Percentiles rank a stretch among this genome's conserved stretches.
These are phyloP conservation scores for Cutaneotrichosporon mucoides DNA, from an alignment of 1,284 basidiomycete species.

Conservation along the genomic window DNA sequence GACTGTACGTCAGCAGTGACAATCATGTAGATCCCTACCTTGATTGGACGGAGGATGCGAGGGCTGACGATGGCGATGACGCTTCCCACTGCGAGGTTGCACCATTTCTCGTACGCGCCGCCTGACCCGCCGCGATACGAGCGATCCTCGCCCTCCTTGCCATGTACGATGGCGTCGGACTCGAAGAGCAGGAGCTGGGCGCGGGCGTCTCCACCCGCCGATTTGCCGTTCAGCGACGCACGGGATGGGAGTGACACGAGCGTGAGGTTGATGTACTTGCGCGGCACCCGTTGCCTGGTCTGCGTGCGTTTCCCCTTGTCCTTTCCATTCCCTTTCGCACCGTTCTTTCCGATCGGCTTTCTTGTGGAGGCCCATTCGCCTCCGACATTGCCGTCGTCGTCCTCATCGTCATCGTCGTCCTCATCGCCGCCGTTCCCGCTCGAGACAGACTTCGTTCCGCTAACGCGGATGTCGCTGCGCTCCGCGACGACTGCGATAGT, in stretches of 20 bases:
- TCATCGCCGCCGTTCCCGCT: constrained; percentile 22
- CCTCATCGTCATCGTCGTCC: constrained; percentile 12
- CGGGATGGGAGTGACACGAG: constrained; percentile 58
- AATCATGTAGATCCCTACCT: constrained; percentile 52
- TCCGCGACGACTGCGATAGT: constrained; percentile 91
- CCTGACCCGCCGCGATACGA: constrained; percentile 80
- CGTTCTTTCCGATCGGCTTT: no score
- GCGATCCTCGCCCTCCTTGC: constrained; percentile 50
- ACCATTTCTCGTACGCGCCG: constrained; percentile 81
- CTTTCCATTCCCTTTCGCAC: background rate
- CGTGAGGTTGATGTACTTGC: constrained; percentile 79
- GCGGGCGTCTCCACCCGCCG: constrained; percentile 69
- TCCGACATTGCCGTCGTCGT: constrained; percentile 6
- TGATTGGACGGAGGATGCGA: constrained; percentile 73
- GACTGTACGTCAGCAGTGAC: constrained; percentile 2
- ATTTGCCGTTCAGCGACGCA: constrained; percentile 50
- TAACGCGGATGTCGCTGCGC: constrained; percentile 58
- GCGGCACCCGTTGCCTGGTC: constrained; percentile 20
- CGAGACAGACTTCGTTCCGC: constrained; percentile 27
- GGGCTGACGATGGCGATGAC: constrained; percentile 89
- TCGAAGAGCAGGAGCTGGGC: constrained; percentile 83
- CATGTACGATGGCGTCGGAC: constrained; percentile 57
- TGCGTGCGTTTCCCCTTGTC: constrained; percentile 1
- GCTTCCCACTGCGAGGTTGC: constrained; percentile 78
- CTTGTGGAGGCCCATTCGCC: background rate